phyloP scores from a whole-genome alignment of 2,329 filamentous ascomycete species.

The Phoma sp. region DNA sequence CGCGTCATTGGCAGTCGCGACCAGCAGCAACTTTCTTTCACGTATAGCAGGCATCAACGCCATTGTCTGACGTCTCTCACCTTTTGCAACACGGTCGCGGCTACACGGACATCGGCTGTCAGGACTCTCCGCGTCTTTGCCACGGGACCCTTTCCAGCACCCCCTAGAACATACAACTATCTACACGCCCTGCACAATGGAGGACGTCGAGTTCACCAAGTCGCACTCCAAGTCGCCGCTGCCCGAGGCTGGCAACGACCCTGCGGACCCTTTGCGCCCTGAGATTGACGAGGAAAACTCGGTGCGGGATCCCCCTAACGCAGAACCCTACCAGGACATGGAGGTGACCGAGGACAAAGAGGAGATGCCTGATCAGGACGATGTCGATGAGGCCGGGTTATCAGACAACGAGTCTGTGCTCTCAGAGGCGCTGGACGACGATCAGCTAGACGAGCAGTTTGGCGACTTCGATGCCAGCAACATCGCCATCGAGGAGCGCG shows the following conservation, averaged over 20 bases:
- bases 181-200: conserved; percentile 39
- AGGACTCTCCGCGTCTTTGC: background rate
- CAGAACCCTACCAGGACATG: conserved; percentile 52
- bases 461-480: conserved; percentile 65
- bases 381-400: conserved; percentile 49
- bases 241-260: conserved; percentile 56
- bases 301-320: conserved; percentile 51
- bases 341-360: conserved; percentile 51
- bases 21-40: conserved; percentile 23
- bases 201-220: conserved; percentile 50
- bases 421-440: conserved; percentile 66
- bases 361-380: conserved; percentile 46
- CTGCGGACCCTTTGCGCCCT: conserved; percentile 53
- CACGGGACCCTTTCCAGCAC: background rate
- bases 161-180: background rate
- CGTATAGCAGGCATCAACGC: conserved; percentile 10
- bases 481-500: conserved; percentile 65
- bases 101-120: background rate
- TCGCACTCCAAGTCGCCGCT: conserved; percentile 49
- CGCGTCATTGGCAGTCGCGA: conserved; percentile 32
- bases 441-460: conserved; percentile 63
- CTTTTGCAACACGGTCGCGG: background rate
- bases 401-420: conserved; percentile 67
- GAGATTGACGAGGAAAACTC: conserved; percentile 58
- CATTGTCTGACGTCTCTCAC: conserved; percentile 7